A percentile compares a stretch with the other conserved stretches of the same genome.
Evolutionary conservation across 2,329 filamentous ascomycete species (phyloP).

Genomic region (Xylariaceae sp.): DNA sequence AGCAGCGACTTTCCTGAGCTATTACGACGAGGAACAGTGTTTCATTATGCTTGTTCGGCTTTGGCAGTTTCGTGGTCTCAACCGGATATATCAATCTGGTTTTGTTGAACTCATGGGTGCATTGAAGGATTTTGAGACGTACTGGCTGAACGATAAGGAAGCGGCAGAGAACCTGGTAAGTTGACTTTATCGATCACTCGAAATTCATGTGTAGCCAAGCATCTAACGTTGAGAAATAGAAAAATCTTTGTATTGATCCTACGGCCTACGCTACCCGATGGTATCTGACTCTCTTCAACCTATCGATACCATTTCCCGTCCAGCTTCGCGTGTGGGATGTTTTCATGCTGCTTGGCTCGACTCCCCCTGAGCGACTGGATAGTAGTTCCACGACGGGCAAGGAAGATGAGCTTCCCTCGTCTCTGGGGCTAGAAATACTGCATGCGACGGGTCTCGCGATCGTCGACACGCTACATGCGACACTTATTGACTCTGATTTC

Average conservation of each 20-base stretch:
- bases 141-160: slow-evolving; percentile 74
- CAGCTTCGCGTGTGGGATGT: slow-evolving; percentile 97
- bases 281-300: slow-evolving; percentile 97
- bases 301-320: slow-evolving; percentile 88
- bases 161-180: slow-evolving; percentile 76
- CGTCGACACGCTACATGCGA: slow-evolving; percentile 83
- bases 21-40: slow-evolving; percentile 90
- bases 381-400: slow-evolving; percentile 15
- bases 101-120: slow-evolving; percentile 85
- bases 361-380: slow-evolving; percentile 40
- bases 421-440: slow-evolving; percentile 72
- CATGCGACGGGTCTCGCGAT: slow-evolving; percentile 87
- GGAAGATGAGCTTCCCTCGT: slow-evolving; percentile 35
- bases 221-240: slow-evolving; percentile 45
- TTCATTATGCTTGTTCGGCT: slow-evolving; percentile 97
- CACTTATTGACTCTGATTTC: slow-evolving; percentile 88
- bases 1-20: slow-evolving; percentile 87
- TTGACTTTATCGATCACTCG: slow-evolving; percentile 19
- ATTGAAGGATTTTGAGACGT: slow-evolving; percentile 74
- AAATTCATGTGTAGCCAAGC: not conserved
- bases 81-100: slow-evolving; percentile 74
- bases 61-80: slow-evolving; percentile 83
- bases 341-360: slow-evolving; percentile 87
- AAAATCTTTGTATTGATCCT: slow-evolving; percentile 67
- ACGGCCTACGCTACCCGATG: slow-evolving; percentile 95